phyloP scores from a whole-genome alignment of 352 stramenopile genomes.

The Phytopythium kandeliae region DNA sequence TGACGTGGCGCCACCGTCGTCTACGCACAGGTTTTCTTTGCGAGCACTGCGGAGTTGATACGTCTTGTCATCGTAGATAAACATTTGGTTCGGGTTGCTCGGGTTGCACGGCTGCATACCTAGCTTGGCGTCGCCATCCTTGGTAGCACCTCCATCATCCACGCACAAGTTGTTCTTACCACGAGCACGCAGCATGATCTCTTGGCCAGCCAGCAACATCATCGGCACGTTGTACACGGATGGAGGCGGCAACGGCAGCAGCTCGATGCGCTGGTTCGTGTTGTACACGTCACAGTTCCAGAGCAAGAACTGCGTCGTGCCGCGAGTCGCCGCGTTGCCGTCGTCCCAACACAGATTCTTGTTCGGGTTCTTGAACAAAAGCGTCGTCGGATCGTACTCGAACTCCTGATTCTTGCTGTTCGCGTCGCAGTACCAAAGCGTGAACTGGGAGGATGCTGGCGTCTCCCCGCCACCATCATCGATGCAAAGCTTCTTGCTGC shows the following conservation, averaged over 20 bases:
- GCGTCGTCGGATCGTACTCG: conserved; percentile 14
- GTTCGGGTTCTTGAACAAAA: conserved; percentile 16
- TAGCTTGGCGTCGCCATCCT: conserved; percentile 15
- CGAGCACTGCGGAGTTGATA: conserved; percentile 7
- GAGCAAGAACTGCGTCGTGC: neutral
- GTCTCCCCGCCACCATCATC: conserved; percentile 21
- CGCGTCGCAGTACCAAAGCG: conserved; percentile 14
- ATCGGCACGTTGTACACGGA: no score
- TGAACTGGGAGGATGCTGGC: conserved; percentile 16
- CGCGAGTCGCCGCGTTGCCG: conserved; percentile 7
- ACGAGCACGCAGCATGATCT: conserved; percentile 16
- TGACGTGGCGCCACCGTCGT: conserved; percentile 7
- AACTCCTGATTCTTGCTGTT: conserved; percentile 23
- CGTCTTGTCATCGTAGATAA: conserved; percentile 17
- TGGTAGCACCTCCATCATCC: conserved; percentile 21
- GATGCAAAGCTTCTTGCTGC: conserved; percentile 14
- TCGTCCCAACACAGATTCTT: conserved; percentile 29
- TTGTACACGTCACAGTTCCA: conserved; percentile 16
- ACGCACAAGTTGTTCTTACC: conserved; percentile 25
- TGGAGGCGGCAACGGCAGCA: no score
- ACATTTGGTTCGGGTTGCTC: conserved; percentile 26
- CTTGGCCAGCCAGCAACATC: conserved; percentile 10
- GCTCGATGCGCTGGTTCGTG: conserved; percentile 20
- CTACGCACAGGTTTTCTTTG: conserved; percentile 5
- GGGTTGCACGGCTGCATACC: conserved; percentile 14